Evolutionary conservation across 495 filamentous ascomycete genomes (phyloP).

Genomic region (Pseudomonodictys pantanalensis): DNA sequence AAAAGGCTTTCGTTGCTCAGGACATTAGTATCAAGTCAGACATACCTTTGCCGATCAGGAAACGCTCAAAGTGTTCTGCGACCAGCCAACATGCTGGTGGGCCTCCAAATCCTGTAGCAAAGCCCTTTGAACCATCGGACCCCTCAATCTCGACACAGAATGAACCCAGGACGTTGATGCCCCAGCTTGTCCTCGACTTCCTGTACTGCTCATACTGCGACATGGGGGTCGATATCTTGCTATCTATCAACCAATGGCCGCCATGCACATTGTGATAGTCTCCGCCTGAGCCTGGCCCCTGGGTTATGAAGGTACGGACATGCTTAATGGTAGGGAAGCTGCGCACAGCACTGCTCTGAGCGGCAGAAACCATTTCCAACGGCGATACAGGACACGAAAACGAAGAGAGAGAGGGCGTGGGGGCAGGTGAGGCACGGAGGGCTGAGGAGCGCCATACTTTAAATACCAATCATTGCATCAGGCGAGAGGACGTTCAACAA

Average conservation of each 20-base stretch:
- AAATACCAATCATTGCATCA: not conserved
- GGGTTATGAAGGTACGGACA: constrained; percentile 75
- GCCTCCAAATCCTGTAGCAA: constrained; percentile 90
- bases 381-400: not conserved
- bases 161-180: constrained; percentile 90
- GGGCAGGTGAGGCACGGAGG: constrained; percentile 9
- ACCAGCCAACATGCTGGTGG: constrained; percentile 92
- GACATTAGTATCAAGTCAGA: not conserved
- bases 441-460: constrained; percentile 10
- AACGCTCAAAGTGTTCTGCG: constrained; percentile 85
- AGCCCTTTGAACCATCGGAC: constrained; percentile 83
- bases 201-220: constrained; percentile 84
- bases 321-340: constrained; percentile 72
- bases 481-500: not conserved
- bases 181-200: constrained; percentile 84
- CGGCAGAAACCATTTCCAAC: constrained; percentile 7
- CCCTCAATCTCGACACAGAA: constrained; percentile 92
- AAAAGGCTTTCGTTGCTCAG: not conserved
- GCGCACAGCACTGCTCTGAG: constrained; percentile 5
- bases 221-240: constrained; percentile 87
- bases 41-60: constrained; percentile 73
- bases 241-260: constrained; percentile 89
- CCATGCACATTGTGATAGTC: constrained; percentile 96
- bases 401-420: not conserved
- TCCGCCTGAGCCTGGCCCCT: constrained; percentile 82